Evolutionary conservation across 2,329 filamentous ascomycete genomes (phyloP), one percentile per base, ranked within the genome.

Genomic region (Bertia moriformis): DNA sequence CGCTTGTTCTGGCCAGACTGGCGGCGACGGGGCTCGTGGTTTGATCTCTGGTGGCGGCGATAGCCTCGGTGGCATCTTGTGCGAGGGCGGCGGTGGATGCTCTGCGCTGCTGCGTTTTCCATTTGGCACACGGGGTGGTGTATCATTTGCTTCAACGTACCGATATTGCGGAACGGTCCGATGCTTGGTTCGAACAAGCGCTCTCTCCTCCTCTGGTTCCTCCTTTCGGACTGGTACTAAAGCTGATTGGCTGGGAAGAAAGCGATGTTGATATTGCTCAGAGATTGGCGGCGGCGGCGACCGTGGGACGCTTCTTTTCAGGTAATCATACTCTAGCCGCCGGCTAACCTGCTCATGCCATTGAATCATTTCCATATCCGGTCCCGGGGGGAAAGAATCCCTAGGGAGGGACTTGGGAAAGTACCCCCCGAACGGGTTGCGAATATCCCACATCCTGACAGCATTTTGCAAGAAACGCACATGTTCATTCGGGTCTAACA

Each of bases 401-500:
- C 67, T 62, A 3, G 75, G 32, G 15, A 35, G 12, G 7, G 10
- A 7, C 15, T 35, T 35, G 12, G 32, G 32, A 17, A 35, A 35
- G 12, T 7, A 14, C 7, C 15, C 10, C 7, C 32, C 32, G 10
- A 10, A 68, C 18, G 67, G 65, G 43, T 73, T 67, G 4, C 62
- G 56, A 37, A 80, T 63, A 42, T 78, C 68, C 56, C 72, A 78
- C 30, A 64, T 53, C 38, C 60, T 59, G 3, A 80, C 68, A 0
- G 74, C 71, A 43, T 68, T 66, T 44, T 74, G 71, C 14, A 80
- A 51, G 43, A 73, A 75, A 0, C 58, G 58, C 1, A 68, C 65
- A 54, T 79, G 74, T 46, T 78, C 73, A 41, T 78, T 70, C 0
- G 75, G 75, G 15, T 70, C 71, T 5, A 80, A 60, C 38, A 80